These are phyloP conservation scores for Tinospora cordifolia DNA, from an alignment of 164 flowering plant genomes.

Conservation along the genomic window DNA sequence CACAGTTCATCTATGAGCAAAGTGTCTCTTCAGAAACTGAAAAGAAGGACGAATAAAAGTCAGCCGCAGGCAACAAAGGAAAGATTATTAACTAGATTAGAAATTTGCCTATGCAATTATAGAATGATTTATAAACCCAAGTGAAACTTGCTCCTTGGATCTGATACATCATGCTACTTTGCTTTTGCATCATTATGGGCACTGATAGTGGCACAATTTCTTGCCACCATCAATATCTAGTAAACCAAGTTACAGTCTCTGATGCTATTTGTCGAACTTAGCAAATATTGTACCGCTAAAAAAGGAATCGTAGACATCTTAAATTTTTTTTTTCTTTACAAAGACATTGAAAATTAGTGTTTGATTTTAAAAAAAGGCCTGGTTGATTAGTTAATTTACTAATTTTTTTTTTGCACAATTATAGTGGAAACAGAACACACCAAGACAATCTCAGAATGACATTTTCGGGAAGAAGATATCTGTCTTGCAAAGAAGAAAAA, in stretches of 20 bases:
- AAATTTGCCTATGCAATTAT: conserved; percentile 7
- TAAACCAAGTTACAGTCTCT: conserved; percentile 17
- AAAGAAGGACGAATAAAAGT: conserved; percentile 20
- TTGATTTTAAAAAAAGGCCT: not conserved
- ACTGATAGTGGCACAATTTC: conserved; percentile 33
- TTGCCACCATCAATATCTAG: conserved; percentile 36
- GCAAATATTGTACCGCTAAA: not conserved
- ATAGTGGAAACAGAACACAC: not conserved
- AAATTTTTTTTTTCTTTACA: not conserved
- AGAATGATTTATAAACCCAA: conserved; percentile 31
- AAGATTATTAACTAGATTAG: not conserved
- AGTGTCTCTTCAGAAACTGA: conserved; percentile 39
- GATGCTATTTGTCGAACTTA: conserved; percentile 27
- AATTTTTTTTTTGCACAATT: not conserved
- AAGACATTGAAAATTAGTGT: not conserved
- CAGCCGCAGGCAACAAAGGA: conserved; percentile 19
- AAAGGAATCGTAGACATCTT: not conserved
- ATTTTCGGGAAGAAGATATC: too few relatives aligned
- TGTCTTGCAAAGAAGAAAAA: too few relatives aligned
- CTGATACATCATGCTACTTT: conserved; percentile 40
- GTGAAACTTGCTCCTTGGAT: conserved; percentile 20
- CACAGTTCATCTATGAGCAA: conserved; percentile 65
- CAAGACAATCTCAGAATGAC: not conserved
- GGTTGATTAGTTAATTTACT: not conserved
- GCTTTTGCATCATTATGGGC: conserved; percentile 43